Conservation (phyloP, 2,329 filamentous ascomycete genomes). For the Aspergillus brunneoviolaceus region DNA sequence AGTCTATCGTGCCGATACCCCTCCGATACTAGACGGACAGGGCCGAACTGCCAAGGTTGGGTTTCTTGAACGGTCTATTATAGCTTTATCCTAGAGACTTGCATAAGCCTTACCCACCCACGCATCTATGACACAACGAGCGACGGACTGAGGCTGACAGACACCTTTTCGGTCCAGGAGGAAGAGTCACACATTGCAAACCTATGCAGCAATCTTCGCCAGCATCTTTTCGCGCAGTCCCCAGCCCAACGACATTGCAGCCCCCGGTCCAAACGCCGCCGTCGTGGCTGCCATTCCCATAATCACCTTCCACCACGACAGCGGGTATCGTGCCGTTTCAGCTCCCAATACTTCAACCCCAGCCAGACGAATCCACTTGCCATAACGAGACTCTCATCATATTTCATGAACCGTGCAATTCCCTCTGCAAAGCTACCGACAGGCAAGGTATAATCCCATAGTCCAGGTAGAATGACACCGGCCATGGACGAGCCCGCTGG, state of each 20-base stretch:
- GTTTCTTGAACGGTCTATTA: too few relatives aligned
- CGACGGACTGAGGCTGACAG: too few relatives aligned
- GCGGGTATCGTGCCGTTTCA: not conserved
- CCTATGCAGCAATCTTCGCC: too few relatives aligned
- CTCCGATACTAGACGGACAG: not conserved
- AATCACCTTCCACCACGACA: constrained; percentile 1
- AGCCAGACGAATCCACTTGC: constrained; percentile 9
- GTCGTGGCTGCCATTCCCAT: not conserved
- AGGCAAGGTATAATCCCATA: not conserved
- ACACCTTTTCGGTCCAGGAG: too few relatives aligned
- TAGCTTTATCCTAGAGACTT: not conserved
- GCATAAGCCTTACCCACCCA: too few relatives aligned
- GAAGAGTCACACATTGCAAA: too few relatives aligned
- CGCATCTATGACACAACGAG: too few relatives aligned
- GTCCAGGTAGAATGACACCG: not conserved
- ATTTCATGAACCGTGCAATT: constrained; percentile 10
- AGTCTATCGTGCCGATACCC: not conserved
- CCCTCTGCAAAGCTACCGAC: constrained; percentile 1
- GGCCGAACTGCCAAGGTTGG: not conserved
- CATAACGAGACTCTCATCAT: constrained; percentile 2
- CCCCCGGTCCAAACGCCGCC: not conserved
- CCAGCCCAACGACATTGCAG: not conserved
- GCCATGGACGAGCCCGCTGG: not conserved
- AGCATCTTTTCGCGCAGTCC: not conserved
- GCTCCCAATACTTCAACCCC: not conserved